A percentile compares a stretch with the other conserved stretches of the same genome.
phyloP scores from a whole-genome alignment of 495 filamentous ascomycete genomes.

The Xylaria castorea region DNA sequence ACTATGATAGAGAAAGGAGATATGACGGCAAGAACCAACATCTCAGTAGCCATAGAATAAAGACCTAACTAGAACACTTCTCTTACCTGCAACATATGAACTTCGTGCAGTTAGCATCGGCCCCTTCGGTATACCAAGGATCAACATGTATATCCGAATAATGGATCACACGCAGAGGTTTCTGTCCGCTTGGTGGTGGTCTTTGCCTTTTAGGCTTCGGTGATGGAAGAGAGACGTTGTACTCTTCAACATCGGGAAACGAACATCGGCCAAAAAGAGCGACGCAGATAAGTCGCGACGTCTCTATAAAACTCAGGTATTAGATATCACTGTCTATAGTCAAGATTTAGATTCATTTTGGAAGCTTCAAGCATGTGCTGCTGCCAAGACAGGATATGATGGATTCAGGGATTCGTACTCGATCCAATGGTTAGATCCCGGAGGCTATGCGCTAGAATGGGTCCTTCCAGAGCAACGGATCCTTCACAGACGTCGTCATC shows the following conservation, averaged over 20 bases:
- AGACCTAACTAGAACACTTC: neutral
- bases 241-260: slow-evolving; percentile 51
- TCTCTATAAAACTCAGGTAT: slow-evolving; percentile 27
- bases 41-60: neutral
- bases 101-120: slow-evolving; percentile 60
- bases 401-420: slow-evolving; percentile 3
- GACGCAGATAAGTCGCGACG: slow-evolving; percentile 56
- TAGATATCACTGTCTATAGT: neutral
- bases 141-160: slow-evolving; percentile 65
- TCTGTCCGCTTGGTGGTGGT: slow-evolving; percentile 52
- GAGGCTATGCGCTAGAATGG: slow-evolving; percentile 56
- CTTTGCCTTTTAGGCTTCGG: slow-evolving; percentile 48
- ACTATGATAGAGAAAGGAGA: neutral
- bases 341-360: neutral
- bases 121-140: slow-evolving; percentile 55
- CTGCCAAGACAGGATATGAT: neutral
- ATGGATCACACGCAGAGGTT: slow-evolving; percentile 60
- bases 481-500: slow-evolving; percentile 60
- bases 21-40: neutral
- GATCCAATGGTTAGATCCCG: slow-evolving; percentile 53
- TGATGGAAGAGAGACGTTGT: slow-evolving; percentile 53
- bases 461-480: slow-evolving; percentile 54
- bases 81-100: slow-evolving; percentile 61
- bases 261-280: slow-evolving; percentile 58
- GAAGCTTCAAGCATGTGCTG: neutral